Conservation (phyloP, 805 yeast species). For the Candida nanaspora region DNA sequence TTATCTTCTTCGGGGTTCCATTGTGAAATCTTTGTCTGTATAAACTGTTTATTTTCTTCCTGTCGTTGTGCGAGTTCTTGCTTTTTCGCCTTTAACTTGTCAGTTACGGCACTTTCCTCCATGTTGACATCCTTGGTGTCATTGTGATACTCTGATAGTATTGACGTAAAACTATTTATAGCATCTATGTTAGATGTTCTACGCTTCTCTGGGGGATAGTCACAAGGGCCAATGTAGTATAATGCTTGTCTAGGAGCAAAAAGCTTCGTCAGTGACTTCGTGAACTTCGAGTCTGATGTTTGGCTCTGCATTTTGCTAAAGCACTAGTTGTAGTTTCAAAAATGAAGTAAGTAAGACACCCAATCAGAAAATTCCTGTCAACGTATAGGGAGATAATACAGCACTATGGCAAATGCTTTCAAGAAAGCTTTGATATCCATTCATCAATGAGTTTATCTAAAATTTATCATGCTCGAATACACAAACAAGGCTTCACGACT, state of each 20-base stretch:
- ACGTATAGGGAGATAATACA: too few relatives aligned
- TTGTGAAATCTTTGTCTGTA: slow-evolving; percentile 27
- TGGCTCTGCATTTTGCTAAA: too few relatives aligned
- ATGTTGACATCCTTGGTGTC: slow-evolving; percentile 20
- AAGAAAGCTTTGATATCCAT: too few relatives aligned
- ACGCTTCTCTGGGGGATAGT: slow-evolving; percentile 40
- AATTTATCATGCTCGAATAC: too few relatives aligned
- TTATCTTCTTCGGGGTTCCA: slow-evolving; percentile 58
- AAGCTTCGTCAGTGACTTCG: slow-evolving; percentile 35
- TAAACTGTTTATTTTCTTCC: slow-evolving; percentile 19
- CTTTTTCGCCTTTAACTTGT: slow-evolving; percentile 10
- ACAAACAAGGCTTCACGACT: too few relatives aligned
- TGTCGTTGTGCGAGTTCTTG: slow-evolving; percentile 21
- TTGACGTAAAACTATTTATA: slow-evolving; percentile 27
- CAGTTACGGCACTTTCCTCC: slow-evolving; percentile 16
- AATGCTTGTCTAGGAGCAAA: slow-evolving; percentile 54
- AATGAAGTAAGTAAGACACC: too few relatives aligned
- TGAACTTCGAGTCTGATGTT: slow-evolving; percentile 14
- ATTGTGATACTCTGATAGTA: slow-evolving; percentile 22
- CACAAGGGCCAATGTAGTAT: slow-evolving; percentile 40
- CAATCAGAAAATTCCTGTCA: too few relatives aligned
- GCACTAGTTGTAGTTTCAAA: too few relatives aligned
- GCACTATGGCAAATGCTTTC: too few relatives aligned
- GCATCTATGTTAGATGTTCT: slow-evolving; percentile 41
- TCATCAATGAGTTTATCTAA: too few relatives aligned